Evolutionary conservation across 2,329 filamentous ascomycete species (phyloP), one percentile per base, ranked within the genome.

Genomic region (Cryoendolithus antarcticus): DNA sequence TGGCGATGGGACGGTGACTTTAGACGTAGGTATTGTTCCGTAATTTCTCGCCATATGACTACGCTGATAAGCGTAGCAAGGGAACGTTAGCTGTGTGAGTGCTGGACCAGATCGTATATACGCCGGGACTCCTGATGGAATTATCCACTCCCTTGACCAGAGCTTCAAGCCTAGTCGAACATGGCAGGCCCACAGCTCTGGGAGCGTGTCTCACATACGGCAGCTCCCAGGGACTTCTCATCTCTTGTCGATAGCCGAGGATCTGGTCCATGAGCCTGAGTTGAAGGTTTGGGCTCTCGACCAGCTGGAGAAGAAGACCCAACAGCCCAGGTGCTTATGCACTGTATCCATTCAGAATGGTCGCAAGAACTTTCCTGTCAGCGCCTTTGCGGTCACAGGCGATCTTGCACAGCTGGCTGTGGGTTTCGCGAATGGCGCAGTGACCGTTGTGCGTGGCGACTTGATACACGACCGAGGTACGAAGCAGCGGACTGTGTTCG

Each of bases 251-350:
- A 70, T 89, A 43, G 75, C 82, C 43, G 91, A 98, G 62, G 88
- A 96, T 54, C 67, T 95, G 38, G 82, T 82, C 30, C 82, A 75
- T 52, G 86, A 96, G 52, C 89, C 91, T 0, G 73, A 89, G 12
- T 64, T 98, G 44, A 96, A 94, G 60, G 89, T 96, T 11, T 98
- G 91, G 91, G 89, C 86, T 13, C 69, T 98, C 50, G 88, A 96
- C 58, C 93, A 88, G 63, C 72, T 81, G 3, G 86, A 93, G 49
- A 96, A 91, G 72, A 96, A 93, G 71, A 93, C 85, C 4, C 86
- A 86, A 32, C 69, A 81, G 45, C 91, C 91, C 10, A 84, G 80
- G 30, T 96, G 91, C 58, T 71, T 94, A 49, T 93, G 85, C 56
- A 91, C 82, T 1, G 65, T 95, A 37, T 77, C 72, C 15, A 81